Conservation (phyloP, 2,329 filamentous ascomycete species). For the Aspergillus candidus region DNA sequence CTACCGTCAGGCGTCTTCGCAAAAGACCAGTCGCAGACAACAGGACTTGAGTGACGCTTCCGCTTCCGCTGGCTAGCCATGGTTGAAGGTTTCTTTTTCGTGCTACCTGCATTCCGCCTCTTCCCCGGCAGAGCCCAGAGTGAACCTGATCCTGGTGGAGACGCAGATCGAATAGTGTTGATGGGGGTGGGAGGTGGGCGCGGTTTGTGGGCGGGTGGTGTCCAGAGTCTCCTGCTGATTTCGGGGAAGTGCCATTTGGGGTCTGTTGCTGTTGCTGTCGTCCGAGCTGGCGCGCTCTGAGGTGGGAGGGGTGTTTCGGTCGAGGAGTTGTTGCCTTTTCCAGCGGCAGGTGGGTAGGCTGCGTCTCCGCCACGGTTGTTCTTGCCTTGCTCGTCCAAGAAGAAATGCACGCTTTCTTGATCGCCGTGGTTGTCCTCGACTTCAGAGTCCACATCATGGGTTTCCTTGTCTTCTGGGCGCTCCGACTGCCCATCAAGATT, state of each 20-base stretch:
- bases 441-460: constrained; percentile 7
- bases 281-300: background rate
- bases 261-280: constrained; percentile 13
- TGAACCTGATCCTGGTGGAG: constrained; percentile 31
- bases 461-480: constrained; percentile 4
- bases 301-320: constrained; percentile 13
- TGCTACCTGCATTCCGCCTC: constrained; percentile 17
- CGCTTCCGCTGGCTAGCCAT: constrained; percentile 16
- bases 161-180: constrained; percentile 19
- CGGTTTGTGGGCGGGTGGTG: constrained; percentile 18
- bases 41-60: constrained; percentile 25
- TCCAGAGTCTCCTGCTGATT: constrained; percentile 21
- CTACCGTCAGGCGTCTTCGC: constrained; percentile 27
- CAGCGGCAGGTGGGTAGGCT: constrained; percentile 3
- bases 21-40: constrained; percentile 33
- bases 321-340: constrained; percentile 15
- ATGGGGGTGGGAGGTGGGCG: constrained; percentile 5
- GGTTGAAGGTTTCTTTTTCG: constrained; percentile 16
- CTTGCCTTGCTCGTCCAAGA: constrained; percentile 14
- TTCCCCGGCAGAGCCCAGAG: constrained; percentile 32
- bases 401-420: constrained; percentile 18
- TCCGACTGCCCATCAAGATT: background rate
- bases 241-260: constrained; percentile 28
- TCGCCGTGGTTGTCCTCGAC: constrained; percentile 19
- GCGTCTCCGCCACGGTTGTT: background rate